Percentiles rank a stretch among this genome's conserved stretches.
Conservation (phyloP, 768 basidiomycete genomes). For the Phaffia australis region DNA sequence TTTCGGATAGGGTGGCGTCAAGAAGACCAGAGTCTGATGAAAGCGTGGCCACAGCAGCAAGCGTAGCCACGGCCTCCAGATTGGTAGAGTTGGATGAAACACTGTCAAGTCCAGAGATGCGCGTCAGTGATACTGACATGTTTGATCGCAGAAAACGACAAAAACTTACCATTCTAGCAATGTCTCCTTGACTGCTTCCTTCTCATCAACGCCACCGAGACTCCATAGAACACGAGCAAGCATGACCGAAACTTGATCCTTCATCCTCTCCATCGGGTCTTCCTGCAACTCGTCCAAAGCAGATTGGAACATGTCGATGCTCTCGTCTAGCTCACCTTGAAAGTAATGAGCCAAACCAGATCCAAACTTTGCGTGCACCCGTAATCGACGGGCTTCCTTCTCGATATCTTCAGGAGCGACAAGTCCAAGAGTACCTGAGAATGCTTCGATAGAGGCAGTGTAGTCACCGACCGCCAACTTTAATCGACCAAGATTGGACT, state of each 20-base stretch:
- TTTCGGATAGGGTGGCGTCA: constrained; percentile 76
- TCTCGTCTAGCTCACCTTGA: constrained; percentile 51
- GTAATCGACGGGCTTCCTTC: constrained; percentile 37
- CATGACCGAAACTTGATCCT: constrained; percentile 62
- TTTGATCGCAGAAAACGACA: too few species aligned
- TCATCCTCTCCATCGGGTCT: constrained; percentile 37
- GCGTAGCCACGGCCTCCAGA: constrained; percentile 63
- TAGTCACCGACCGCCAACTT: constrained; percentile 53
- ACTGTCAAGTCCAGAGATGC: constrained; percentile 40
- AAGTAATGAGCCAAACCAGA: constrained; percentile 62
- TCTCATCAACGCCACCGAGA: constrained; percentile 60
- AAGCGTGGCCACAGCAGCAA: constrained; percentile 82
- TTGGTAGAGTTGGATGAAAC: constrained; percentile 69
- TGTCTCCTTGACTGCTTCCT: constrained; percentile 63
- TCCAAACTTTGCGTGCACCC: constrained; percentile 44
- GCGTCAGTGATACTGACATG: not conserved
- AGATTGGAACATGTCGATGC: constrained; percentile 56
- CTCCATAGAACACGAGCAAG: constrained; percentile 81
- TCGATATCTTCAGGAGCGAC: constrained; percentile 45
- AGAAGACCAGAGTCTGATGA: constrained; percentile 57
- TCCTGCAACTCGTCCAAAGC: constrained; percentile 47
- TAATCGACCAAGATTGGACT: constrained; percentile 68
- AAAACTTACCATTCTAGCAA: constrained; percentile 65
- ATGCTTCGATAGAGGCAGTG: constrained; percentile 54
- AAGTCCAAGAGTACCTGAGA: constrained; percentile 61